These are phyloP conservation scores for Zopfia rhizophila DNA, from an alignment of 2,329 filamentous ascomycete genomes.

Conservation along the genomic window DNA sequence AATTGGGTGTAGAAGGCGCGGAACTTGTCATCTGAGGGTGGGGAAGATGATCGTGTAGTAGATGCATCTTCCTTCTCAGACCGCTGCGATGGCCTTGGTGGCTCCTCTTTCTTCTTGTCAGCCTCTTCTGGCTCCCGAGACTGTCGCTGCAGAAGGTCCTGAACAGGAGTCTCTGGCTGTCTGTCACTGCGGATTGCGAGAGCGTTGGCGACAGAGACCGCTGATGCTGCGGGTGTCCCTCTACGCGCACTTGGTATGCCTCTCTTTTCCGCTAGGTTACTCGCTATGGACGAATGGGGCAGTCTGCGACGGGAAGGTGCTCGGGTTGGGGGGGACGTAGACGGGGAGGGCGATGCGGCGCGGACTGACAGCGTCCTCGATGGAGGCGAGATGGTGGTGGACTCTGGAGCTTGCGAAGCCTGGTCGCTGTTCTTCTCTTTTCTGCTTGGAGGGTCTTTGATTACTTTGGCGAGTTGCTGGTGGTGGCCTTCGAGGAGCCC, in stretches of 20 bases:
- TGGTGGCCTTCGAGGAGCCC: constrained; percentile 90
- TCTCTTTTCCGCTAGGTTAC: constrained; percentile 84
- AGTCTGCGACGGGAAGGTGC: constrained; percentile 56
- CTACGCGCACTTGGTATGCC: constrained; percentile 72
- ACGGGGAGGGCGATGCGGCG: constrained; percentile 42
- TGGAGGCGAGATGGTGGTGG: constrained; percentile 22
- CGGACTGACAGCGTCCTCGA: constrained; percentile 32
- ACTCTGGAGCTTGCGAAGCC: constrained; percentile 17
- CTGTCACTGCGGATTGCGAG: constrained; percentile 64
- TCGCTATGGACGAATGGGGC: constrained; percentile 84
- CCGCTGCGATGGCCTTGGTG: not conserved
- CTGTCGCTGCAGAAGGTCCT: constrained; percentile 46
- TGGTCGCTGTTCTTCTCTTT: constrained; percentile 32
- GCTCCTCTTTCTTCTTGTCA: constrained; percentile 23
- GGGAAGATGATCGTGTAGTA: constrained; percentile 28
- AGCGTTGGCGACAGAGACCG: constrained; percentile 77
- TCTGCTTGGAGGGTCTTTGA: constrained; percentile 70
- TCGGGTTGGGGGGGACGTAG: constrained; percentile 51
- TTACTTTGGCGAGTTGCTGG: constrained; percentile 80
- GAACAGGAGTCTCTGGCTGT: constrained; percentile 38
- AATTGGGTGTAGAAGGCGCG: constrained; percentile 92
- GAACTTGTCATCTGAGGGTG: constrained; percentile 77
- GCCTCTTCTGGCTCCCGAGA: constrained; percentile 36
- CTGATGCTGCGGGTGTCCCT: constrained; percentile 75
- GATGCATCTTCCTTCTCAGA: constrained; percentile 9